Percentiles rank a stretch among this genome's conserved stretches.
These are phyloP conservation scores for Bipolaris oryzae DNA, from an alignment of 2,329 filamentous ascomycete species.

Conservation along the genomic window DNA sequence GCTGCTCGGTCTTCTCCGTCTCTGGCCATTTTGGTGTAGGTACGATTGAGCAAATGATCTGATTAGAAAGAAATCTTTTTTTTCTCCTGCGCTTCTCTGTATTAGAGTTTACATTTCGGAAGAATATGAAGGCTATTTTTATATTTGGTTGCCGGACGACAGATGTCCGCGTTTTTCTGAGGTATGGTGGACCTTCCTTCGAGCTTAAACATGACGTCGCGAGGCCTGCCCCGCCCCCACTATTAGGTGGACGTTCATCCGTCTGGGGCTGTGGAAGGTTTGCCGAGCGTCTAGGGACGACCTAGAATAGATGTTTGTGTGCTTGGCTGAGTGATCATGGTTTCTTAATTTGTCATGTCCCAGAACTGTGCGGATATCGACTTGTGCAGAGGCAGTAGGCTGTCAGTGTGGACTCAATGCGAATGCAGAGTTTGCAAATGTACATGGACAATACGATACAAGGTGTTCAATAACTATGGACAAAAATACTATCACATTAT, in stretches of 20 bases:
- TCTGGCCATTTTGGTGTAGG: constrained; percentile 37
- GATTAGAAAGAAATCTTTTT: too few relatives aligned
- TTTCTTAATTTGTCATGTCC: too few relatives aligned
- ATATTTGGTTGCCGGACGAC: constrained; percentile 18
- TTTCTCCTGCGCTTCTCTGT: background rate
- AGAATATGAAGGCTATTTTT: background rate
- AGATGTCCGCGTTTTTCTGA: constrained; percentile 16
- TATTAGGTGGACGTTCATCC: constrained; percentile 6
- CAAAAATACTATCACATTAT: background rate
- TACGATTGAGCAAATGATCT: background rate
- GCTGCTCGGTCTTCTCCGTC: constrained; percentile 50
- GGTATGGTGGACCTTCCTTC: constrained; percentile 10
- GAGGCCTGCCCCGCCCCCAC: constrained; percentile 20
- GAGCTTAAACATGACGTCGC: constrained; percentile 21
- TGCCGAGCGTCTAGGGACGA: constrained; percentile 1
- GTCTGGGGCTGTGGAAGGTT: background rate
- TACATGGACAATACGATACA: background rate
- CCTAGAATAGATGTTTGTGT: background rate
- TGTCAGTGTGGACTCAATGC: background rate
- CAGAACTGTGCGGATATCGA: too few relatives aligned
- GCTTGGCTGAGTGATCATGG: background rate
- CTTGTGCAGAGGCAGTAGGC: too few relatives aligned
- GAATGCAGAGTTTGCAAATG: background rate
- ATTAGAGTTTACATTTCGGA: too few relatives aligned
- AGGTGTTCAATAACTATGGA: background rate